phyloP scores from a whole-genome alignment of 116 monocot species.

The Papilionanthe hybrid region DNA sequence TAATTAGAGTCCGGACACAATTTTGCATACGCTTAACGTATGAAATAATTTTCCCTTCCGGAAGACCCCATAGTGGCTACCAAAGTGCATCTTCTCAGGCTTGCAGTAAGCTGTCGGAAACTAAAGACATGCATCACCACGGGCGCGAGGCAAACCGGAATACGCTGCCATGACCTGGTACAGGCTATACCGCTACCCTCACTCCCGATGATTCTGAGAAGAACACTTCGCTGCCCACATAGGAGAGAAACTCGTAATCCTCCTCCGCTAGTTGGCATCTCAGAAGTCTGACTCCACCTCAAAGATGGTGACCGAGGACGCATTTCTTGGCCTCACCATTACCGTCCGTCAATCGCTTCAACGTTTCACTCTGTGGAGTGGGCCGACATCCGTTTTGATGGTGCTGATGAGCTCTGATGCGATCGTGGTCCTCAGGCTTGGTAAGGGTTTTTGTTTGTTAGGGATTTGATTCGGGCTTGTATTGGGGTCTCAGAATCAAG shows the following conservation, averaged over 20 bases:
- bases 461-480: not conserved
- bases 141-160: slow-evolving; percentile 7
- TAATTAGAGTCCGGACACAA: too few species aligned
- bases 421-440: not conserved
- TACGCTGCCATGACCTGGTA: not conserved
- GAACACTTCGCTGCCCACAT: slow-evolving; percentile 9
- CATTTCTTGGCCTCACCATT: not conserved
- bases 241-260: slow-evolving; percentile 18
- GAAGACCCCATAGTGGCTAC: not conserved
- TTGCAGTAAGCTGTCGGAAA: slow-evolving; percentile 16
- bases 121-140: slow-evolving; percentile 14
- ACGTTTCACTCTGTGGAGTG: slow-evolving; percentile 13
- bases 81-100: slow-evolving; percentile 14
- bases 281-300: slow-evolving; percentile 6
- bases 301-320: slow-evolving; percentile 10
- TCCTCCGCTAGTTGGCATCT: slow-evolving; percentile 14
- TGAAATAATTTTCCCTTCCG: too few species aligned
- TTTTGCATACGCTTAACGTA: too few species aligned
- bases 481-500: not conserved
- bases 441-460: not conserved
- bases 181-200: slow-evolving; percentile 14
- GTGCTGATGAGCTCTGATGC: slow-evolving; percentile 5
- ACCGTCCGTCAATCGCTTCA: slow-evolving; percentile 1
- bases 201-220: slow-evolving; percentile 16
- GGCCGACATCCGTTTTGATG: slow-evolving; percentile 14